Evolutionary conservation across 495 filamentous ascomycete genomes (phyloP).

Genomic region (Immersiella caudata): DNA sequence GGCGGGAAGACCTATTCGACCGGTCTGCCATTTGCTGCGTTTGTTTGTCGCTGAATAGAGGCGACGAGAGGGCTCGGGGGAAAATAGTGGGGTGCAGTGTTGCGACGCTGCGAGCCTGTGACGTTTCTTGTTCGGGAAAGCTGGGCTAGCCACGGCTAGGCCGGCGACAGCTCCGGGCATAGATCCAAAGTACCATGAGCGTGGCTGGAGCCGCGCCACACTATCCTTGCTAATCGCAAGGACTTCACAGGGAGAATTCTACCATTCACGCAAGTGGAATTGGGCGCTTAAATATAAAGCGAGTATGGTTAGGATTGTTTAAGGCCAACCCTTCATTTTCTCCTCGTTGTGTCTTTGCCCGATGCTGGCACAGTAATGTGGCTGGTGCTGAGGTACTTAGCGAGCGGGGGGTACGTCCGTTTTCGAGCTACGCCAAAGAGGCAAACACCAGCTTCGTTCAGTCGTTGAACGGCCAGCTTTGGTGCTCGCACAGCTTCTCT

Average conservation of each 20-base stretch:
- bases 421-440: neutral
- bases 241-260: no score
- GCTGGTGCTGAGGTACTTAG: neutral
- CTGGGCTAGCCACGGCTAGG: slow-evolving; percentile 22
- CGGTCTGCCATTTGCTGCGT: slow-evolving; percentile 34
- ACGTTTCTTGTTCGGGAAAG: slow-evolving; percentile 27
- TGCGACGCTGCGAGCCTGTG: slow-evolving; percentile 16
- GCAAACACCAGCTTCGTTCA: neutral
- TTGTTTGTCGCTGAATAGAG: neutral
- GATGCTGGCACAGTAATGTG: neutral
- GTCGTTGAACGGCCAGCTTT: neutral
- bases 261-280: no score
- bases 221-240: no score
- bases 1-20: slow-evolving; percentile 28
- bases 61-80: neutral
- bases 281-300: no score
- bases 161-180: neutral
- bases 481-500: neutral
- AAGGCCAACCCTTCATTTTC: no score
- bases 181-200: no score
- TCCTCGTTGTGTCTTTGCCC: no score
- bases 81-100: slow-evolving; percentile 2
- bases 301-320: no score
- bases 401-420: no score
- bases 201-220: no score